A percentile compares a stretch with the other conserved stretches of the same genome.
phyloP scores from a whole-genome alignment of 75 land plant species.

The Pseudotsuga menziesii region DNA sequence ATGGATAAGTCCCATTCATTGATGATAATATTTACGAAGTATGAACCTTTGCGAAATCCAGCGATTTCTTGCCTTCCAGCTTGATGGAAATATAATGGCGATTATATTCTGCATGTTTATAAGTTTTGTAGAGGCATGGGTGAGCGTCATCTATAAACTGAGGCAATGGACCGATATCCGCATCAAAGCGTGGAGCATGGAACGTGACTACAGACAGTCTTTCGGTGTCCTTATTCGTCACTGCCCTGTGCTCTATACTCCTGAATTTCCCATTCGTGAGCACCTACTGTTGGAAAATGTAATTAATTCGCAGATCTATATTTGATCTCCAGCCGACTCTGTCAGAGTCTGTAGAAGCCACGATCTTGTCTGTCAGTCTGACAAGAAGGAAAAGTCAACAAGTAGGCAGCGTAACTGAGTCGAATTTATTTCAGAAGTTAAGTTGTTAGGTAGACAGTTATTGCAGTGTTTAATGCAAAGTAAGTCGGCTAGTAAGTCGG shows the following conservation, averaged over 20 bases:
- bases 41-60: slow-evolving; percentile 42
- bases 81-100: slow-evolving; percentile 54
- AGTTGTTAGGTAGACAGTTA: no score
- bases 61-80: slow-evolving; percentile 50
- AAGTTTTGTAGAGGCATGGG: slow-evolving; percentile 44
- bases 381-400: no score
- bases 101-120: slow-evolving; percentile 67
- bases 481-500: no score
- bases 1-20: no score
- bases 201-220: slow-evolving; percentile 10
- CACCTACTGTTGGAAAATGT: not conserved
- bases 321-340: no score
- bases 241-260: slow-evolving; percentile 13
- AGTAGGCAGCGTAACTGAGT: no score
- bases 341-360: no score
- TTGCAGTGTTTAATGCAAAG: no score
- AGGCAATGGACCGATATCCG: slow-evolving; percentile 10
- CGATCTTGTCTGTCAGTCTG: no score
- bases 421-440: no score
- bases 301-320: no score
- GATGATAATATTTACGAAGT: no score
- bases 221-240: not conserved
- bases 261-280: slow-evolving; percentile 11
- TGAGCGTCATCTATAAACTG: slow-evolving; percentile 32
- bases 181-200: slow-evolving; percentile 9